These are phyloP conservation scores for Bassia scoparia DNA, from an alignment of 148 eudicot genomes.

Conservation along the genomic window DNA sequence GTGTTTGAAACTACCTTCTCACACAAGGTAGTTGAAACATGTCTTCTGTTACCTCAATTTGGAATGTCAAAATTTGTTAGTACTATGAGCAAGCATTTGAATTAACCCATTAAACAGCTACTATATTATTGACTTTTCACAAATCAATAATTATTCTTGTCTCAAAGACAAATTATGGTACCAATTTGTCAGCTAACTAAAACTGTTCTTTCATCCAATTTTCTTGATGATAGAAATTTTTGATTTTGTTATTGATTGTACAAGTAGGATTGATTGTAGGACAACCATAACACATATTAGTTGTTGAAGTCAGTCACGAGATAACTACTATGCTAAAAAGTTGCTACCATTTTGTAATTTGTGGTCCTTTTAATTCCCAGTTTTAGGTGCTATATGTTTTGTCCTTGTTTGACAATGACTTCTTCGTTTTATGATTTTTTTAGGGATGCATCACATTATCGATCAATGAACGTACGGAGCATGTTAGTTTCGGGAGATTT, in stretches of 20 bases:
- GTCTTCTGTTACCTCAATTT: not conserved
- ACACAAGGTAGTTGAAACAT: not conserved
- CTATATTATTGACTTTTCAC: not conserved
- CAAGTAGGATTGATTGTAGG: too few species aligned
- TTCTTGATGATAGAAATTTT: conserved; percentile 8
- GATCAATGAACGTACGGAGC: too few species aligned
- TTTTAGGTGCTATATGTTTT: conserved; percentile 15
- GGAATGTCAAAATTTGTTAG: conserved; percentile 11
- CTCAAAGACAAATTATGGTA: not conserved
- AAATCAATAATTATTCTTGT: not conserved
- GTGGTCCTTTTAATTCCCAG: conserved; percentile 23
- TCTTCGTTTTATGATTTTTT: conserved; percentile 6
- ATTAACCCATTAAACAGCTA: not conserved
- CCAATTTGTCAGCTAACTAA: conserved; percentile 16
- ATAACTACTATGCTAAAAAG: conserved; percentile 12
- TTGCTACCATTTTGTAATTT: not conserved
- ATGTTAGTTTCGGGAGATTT: too few species aligned
- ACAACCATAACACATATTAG: conserved; percentile 9
- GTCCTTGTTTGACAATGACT: conserved; percentile 33
- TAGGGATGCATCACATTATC: not conserved
- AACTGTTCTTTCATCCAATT: not conserved
- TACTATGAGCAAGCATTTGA: not conserved
- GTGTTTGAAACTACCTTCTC: not conserved
- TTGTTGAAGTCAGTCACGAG: conserved; percentile 30
- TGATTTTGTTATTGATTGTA: too few species aligned